Conservation (phyloP, 805 yeast species). For the Monosporozyma servazzii region DNA sequence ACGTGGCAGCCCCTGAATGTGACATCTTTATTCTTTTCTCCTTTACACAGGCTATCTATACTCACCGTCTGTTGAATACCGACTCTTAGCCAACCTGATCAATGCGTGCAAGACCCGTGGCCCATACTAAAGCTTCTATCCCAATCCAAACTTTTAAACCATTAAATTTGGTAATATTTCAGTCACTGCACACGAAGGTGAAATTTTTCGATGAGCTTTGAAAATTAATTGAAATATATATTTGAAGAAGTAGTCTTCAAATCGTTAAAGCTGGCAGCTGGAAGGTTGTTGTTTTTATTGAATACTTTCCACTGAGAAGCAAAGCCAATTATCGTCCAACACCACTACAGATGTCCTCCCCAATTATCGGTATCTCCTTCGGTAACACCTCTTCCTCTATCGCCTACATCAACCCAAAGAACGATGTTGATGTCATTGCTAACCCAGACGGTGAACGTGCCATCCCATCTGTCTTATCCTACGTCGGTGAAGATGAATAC, state of each 20-base stretch:
- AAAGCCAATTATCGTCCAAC: background rate
- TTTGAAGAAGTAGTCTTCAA: too few species aligned
- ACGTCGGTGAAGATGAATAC: constrained; percentile 90
- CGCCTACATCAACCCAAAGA: constrained; percentile 86
- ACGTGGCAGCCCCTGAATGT: constrained; percentile 44
- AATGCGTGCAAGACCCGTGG: too few species aligned
- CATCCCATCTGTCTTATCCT: constrained; percentile 86
- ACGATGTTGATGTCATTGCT: constrained; percentile 83
- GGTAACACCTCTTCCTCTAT: constrained; percentile 95
- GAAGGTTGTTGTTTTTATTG: too few species aligned
- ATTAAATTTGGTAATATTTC: background rate
- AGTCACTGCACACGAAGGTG: background rate
- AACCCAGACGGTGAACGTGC: constrained; percentile 98
- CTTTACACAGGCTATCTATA: too few species aligned
- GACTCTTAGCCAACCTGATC: too few species aligned
- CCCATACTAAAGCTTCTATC: background rate
- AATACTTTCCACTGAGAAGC: too few species aligned
- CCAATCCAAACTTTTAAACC: background rate
- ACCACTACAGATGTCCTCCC: constrained; percentile 23
- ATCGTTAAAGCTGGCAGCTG: too few species aligned
- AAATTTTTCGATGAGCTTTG: constrained; percentile 1
- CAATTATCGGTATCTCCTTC: constrained; percentile 88
- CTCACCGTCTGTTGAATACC: background rate
- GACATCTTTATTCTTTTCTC: constrained; percentile 22
- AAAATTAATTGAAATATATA: background rate